phyloP scores from a whole-genome alignment of 139 green algal genomes.

The Raphidocelis subcapitata region DNA sequence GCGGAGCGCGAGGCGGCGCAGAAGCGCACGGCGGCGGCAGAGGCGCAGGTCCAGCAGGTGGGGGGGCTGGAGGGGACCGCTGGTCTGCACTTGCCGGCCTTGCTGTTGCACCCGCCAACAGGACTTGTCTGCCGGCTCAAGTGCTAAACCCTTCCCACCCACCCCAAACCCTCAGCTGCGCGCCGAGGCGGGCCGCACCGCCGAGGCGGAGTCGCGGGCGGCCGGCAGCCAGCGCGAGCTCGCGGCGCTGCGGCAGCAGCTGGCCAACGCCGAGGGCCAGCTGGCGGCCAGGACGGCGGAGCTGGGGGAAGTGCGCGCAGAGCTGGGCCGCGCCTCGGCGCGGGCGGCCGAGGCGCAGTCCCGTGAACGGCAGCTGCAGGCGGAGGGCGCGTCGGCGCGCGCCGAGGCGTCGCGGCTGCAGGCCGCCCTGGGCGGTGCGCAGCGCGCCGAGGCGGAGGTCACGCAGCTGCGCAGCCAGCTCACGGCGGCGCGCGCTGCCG shows the following conservation, averaged over 20 bases:
- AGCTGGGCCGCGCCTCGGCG: neutral
- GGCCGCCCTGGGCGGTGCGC: neutral
- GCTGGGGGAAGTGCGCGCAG: neutral
- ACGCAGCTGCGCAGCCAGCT: neutral
- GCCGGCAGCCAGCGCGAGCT: neutral
- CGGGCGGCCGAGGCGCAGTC: neutral
- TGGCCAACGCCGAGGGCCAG: slow-evolving; percentile 6
- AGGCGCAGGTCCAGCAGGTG: slow-evolving; percentile 11
- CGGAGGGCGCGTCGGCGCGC: neutral
- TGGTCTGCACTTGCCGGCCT: no score
- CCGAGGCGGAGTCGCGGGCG: neutral
- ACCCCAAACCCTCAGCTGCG: slow-evolving; percentile 2
- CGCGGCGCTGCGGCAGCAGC: neutral
- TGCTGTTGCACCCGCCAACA: no score
- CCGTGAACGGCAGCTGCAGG: neutral
- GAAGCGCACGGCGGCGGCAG: neutral
- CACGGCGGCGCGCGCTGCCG: neutral
- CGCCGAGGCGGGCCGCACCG: neutral
- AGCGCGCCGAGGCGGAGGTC: neutral
- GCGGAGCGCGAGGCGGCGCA: slow-evolving; percentile 3
- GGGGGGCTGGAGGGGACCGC: neutral
- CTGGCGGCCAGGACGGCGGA: slow-evolving; percentile 1
- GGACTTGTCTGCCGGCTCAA: no score
- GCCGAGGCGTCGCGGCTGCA: slow-evolving; percentile 4
- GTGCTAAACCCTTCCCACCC: no score